Percentiles rank a stretch among this genome's conserved stretches.
Evolutionary conservation across 2,329 filamentous ascomycete genomes (phyloP).

Genomic region (Diaporthe citrichinensis): DNA sequence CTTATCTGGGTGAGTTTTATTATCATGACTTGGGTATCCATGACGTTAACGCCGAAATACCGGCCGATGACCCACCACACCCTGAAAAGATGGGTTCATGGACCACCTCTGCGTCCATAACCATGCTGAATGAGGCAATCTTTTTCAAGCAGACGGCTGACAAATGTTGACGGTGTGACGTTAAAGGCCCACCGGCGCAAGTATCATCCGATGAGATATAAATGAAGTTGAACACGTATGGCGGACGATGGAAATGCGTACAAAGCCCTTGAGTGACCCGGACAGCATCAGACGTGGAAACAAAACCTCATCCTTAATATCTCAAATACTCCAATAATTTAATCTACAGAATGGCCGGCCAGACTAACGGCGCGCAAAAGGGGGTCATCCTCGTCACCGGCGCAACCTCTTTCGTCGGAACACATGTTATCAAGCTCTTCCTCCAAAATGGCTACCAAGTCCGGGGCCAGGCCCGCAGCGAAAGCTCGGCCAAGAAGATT

Average conservation of each 20-base stretch:
- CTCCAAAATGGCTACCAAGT: constrained; percentile 47
- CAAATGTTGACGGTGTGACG: constrained; percentile 20
- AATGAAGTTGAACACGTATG: background rate
- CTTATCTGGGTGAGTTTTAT: background rate
- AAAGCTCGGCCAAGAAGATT: constrained; percentile 47
- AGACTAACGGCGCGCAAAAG: constrained; percentile 26
- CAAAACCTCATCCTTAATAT: background rate
- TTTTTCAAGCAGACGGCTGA: constrained; percentile 12
- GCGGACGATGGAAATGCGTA: background rate
- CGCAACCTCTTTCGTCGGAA: constrained; percentile 48
- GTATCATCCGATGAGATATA: constrained; percentile 23
- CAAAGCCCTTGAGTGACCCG: background rate
- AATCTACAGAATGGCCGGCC: background rate
- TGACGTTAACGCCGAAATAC: constrained; percentile 23
- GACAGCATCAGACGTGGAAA: background rate
- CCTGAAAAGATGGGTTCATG: constrained; percentile 32
- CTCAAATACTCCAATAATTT: too few species aligned
- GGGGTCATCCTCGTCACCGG: constrained; percentile 45
- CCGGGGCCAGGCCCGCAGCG: constrained; percentile 46
- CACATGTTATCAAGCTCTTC: constrained; percentile 47
- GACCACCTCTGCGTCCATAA: background rate
- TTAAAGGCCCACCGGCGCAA: constrained; percentile 18
- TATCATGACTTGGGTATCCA: constrained; percentile 19
- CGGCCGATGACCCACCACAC: constrained; percentile 6
- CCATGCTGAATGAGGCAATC: constrained; percentile 12